These are phyloP conservation scores for Phytophthora kernoviae DNA, from an alignment of 352 stramenopile genomes.

Conservation along the genomic window DNA sequence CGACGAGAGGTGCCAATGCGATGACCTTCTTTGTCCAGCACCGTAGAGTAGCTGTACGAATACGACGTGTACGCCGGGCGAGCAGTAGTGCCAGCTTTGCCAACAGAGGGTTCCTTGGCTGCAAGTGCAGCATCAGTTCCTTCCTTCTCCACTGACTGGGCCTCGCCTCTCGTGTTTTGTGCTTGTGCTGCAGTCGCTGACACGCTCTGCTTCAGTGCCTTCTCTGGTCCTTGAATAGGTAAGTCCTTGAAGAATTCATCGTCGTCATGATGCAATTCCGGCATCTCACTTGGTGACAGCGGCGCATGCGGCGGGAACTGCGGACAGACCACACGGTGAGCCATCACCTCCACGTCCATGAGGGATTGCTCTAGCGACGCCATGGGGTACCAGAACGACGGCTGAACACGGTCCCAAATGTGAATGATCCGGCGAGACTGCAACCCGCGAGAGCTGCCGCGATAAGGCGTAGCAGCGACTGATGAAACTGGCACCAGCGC, in stretches of 20 bases:
- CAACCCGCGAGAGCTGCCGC: conserved; percentile 11
- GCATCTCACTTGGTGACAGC: conserved; percentile 23
- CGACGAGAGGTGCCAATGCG: conserved; percentile 56
- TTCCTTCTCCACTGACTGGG: conserved; percentile 11
- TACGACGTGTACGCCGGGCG: conserved; percentile 56
- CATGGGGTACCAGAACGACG: conserved; percentile 52
- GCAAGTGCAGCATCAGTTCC: conserved; percentile 18
- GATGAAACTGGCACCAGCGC: conserved; percentile 1
- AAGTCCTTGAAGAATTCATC: conserved; percentile 63
- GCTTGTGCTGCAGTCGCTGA: conserved; percentile 9
- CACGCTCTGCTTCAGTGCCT: conserved; percentile 18
- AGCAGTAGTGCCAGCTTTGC: conserved; percentile 13
- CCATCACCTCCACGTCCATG: conserved; percentile 56
- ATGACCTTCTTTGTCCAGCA: conserved; percentile 66
- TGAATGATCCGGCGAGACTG: conserved; percentile 29
- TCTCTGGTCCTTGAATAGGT: conserved; percentile 29
- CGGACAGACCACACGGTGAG: conserved; percentile 35
- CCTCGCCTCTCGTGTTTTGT: background rate
- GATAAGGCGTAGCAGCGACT: background rate
- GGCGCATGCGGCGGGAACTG: conserved; percentile 34
- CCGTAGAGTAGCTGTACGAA: conserved; percentile 65
- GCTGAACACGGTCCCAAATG: conserved; percentile 56
- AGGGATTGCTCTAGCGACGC: conserved; percentile 71
- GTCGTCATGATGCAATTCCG: conserved; percentile 33
- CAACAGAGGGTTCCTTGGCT: conserved; percentile 22